Conservation (phyloP, 352 stramenopile genomes). For the Phytophthora idaei region DNA sequence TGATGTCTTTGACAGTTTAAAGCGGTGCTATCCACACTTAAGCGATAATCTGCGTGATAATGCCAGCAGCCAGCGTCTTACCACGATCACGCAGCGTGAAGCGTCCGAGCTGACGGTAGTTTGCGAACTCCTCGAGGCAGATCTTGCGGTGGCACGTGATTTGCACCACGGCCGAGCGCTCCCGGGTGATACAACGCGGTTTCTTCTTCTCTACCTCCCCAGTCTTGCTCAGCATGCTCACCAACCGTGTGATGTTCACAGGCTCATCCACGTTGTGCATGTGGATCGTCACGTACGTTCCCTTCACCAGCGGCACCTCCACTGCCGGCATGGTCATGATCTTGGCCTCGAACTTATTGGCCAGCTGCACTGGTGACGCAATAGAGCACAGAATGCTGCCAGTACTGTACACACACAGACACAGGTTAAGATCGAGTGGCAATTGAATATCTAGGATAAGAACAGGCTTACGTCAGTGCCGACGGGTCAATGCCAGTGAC, state of each 20-base stretch:
- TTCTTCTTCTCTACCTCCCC: constrained; percentile 85
- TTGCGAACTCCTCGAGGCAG: constrained; percentile 82
- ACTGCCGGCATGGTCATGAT: constrained; percentile 91
- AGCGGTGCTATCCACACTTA: constrained; percentile 33
- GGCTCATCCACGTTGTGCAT: constrained; percentile 89
- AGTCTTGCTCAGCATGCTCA: constrained; percentile 75
- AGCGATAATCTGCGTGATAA: constrained; percentile 82
- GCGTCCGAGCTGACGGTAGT: constrained; percentile 79
- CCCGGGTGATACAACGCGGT: constrained; percentile 86
- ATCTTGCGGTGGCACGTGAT: constrained; percentile 80
- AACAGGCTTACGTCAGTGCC: constrained; percentile 52
- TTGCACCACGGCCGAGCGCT: constrained; percentile 83
- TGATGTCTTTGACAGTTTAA: constrained; percentile 8
- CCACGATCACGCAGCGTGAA: constrained; percentile 87
- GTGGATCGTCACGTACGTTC: constrained; percentile 83
- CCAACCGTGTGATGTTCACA: constrained; percentile 77
- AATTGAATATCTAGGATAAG: neutral
- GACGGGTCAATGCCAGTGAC: constrained; percentile 76
- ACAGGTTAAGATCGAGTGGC: constrained; percentile 6
- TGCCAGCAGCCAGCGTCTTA: constrained; percentile 82
- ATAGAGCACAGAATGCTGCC: constrained; percentile 88
- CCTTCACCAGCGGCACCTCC: constrained; percentile 86
- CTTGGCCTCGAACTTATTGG: constrained; percentile 84
- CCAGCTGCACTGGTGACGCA: constrained; percentile 72
- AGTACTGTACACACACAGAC: constrained; percentile 38